Percentiles rank a stretch among this genome's conserved stretches.
Evolutionary conservation across 768 basidiomycete genomes (phyloP).

Genomic region (Boletellus emodensis): DNA sequence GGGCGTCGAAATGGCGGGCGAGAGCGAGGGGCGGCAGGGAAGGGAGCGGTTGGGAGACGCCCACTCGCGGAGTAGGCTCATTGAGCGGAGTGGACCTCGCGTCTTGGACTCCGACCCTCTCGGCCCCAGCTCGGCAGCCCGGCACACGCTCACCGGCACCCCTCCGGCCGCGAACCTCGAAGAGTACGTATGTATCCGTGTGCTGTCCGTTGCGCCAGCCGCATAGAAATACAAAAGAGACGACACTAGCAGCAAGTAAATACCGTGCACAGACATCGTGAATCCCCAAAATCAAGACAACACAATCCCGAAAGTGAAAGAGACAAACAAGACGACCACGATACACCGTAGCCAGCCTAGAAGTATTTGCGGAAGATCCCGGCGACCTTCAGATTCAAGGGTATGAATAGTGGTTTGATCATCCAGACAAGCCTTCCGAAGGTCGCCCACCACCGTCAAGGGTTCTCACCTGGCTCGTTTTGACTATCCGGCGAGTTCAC

Average conservation of each 20-base stretch:
- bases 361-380: conserved; percentile 43
- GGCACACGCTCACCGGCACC: conserved; percentile 20
- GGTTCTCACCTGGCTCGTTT: conserved; percentile 19
- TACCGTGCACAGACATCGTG: conserved; percentile 7
- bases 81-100: conserved; percentile 26
- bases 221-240: conserved; percentile 5
- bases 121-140: conserved; percentile 13
- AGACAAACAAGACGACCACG: conserved; percentile 23
- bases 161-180: conserved; percentile 31
- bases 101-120: conserved; percentile 28
- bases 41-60: conserved; percentile 30
- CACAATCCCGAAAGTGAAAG: conserved; percentile 23
- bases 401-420: conserved; percentile 37
- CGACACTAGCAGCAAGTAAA: conserved; percentile 5
- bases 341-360: conserved; percentile 23
- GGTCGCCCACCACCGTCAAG: conserved; percentile 51
- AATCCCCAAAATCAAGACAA: conserved; percentile 18
- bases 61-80: conserved; percentile 30
- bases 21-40: conserved; percentile 23
- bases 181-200: conserved; percentile 14
- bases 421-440: conserved; percentile 42
- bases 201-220: conserved; percentile 10
- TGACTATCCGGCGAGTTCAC: conserved; percentile 10
- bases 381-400: conserved; percentile 46
- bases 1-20: conserved; percentile 7